These are phyloP conservation scores for Aquilaria agallochum DNA, from an alignment of 441 rosid species.

Conservation along the genomic window DNA sequence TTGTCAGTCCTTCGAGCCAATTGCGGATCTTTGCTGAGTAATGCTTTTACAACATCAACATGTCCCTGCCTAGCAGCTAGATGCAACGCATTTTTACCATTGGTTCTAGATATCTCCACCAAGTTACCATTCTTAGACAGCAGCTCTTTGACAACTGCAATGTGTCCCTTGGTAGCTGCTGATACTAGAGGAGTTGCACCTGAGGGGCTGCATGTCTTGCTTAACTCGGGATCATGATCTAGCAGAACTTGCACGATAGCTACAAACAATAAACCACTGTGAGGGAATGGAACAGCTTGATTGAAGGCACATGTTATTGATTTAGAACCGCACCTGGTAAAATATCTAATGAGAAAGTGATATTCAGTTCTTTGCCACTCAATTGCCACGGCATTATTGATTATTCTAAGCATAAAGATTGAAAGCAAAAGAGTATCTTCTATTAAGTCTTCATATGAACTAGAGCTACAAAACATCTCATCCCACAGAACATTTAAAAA, in stretches of 20 bases:
- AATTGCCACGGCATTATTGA: too few species aligned
- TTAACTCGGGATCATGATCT: slow-evolving; percentile 70
- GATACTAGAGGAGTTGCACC: slow-evolving; percentile 81
- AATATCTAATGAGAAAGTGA: too few species aligned
- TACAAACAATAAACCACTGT: slow-evolving; percentile 29
- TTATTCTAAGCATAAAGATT: too few species aligned
- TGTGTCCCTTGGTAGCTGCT: slow-evolving; percentile 84
- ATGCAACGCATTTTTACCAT: slow-evolving; percentile 83
- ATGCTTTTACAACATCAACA: slow-evolving; percentile 67
- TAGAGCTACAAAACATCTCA: too few species aligned
- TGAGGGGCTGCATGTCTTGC: slow-evolving; percentile 66
- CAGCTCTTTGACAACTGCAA: slow-evolving; percentile 72
- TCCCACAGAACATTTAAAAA: too few species aligned
- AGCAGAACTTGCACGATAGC: slow-evolving; percentile 80
- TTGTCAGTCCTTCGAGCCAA: slow-evolving; percentile 80
- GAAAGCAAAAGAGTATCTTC: too few species aligned
- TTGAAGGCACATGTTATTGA: neutral
- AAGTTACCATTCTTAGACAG: slow-evolving; percentile 70
- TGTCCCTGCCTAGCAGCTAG: slow-evolving; percentile 87
- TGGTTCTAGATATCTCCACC: slow-evolving; percentile 68
- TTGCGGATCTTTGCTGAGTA: slow-evolving; percentile 71
- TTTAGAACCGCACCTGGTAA: neutral
- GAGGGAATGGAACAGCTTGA: neutral
- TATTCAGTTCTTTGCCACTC: neutral
- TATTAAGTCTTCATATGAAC: too few species aligned